Percentiles rank a stretch among this genome's conserved stretches.
Evolutionary conservation across 1,284 basidiomycete genomes (phyloP).

Genomic region (Rhodotorula mucilaginosa): DNA sequence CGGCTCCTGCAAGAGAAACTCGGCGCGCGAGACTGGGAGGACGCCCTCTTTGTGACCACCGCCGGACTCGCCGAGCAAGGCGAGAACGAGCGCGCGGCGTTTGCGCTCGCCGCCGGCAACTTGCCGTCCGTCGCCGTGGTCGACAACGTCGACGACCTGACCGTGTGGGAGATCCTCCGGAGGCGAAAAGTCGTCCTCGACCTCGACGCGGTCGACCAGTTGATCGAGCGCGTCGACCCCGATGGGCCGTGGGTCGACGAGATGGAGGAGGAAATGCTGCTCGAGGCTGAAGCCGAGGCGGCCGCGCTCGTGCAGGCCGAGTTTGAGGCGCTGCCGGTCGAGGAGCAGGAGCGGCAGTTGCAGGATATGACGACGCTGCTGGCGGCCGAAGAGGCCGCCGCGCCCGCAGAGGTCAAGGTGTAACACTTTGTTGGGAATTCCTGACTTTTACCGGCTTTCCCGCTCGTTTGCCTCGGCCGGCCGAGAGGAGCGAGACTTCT

Average conservation of each 20-base stretch:
- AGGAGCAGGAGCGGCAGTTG: constrained; percentile 7
- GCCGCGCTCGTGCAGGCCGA: constrained; percentile 11
- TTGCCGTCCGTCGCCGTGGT: constrained; percentile 26
- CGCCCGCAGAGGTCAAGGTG: constrained; percentile 66
- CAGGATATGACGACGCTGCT: constrained; percentile 3
- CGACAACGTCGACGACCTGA: constrained; percentile 26
- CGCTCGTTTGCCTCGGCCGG: no score
- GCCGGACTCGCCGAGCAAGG: background rate
- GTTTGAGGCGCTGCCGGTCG: background rate
- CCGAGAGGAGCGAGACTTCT: background rate
- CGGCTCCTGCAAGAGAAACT: constrained; percentile 25
- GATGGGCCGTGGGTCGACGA: constrained; percentile 22
- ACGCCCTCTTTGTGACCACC: constrained; percentile 33
- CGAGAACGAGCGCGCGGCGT: constrained; percentile 20
- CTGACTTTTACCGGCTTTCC: background rate
- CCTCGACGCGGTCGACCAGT: constrained; percentile 34
- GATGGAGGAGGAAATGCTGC: constrained; percentile 18
- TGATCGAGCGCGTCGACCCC: constrained; percentile 35
- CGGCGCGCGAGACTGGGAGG: constrained; percentile 20
- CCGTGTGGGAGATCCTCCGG: constrained; percentile 39
- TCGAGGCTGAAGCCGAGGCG: constrained; percentile 11
- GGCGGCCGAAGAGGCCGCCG: background rate
- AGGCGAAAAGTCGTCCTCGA: constrained; percentile 34
- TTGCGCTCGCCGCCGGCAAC: constrained; percentile 37
- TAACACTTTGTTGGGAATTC: constrained; percentile 50